Conservation (phyloP, 2,329 filamentous ascomycete genomes). For the Dryadomyces quercivorus region DNA sequence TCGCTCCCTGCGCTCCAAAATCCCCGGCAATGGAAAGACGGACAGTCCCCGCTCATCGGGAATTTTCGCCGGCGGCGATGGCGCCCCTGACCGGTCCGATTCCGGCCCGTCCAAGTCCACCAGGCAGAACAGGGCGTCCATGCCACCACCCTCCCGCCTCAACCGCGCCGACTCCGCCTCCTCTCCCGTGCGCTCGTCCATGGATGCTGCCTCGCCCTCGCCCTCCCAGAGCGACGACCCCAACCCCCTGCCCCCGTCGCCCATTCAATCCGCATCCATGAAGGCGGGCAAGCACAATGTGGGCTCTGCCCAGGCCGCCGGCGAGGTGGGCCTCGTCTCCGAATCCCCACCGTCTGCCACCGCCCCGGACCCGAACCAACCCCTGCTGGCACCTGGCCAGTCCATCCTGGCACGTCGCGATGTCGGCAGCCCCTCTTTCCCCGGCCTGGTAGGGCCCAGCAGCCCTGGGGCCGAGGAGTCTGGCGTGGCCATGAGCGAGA, state of each 20-base stretch:
- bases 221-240: conserved; percentile 34
- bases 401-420: conserved; percentile 82
- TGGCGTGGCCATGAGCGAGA: conserved; percentile 71
- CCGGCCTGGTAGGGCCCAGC: conserved; percentile 12
- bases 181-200: conserved; percentile 28
- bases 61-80: conserved; percentile 50
- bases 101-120: conserved; percentile 62
- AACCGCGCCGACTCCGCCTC: conserved; percentile 31
- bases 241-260: conserved; percentile 62
- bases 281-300: conserved; percentile 67
- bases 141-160: conserved; percentile 23
- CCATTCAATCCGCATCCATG: conserved; percentile 65
- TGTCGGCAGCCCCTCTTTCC: conserved; percentile 48
- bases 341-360: conserved; percentile 69
- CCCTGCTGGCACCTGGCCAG: conserved; percentile 62
- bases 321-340: conserved; percentile 90
- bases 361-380: conserved; percentile 34
- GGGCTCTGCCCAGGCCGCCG: conserved; percentile 66
- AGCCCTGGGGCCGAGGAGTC: conserved; percentile 12
- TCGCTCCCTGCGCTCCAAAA: conserved; percentile 77
- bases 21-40: conserved; percentile 57
- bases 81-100: conserved; percentile 52
- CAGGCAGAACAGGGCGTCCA: conserved; percentile 42
- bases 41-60: conserved; percentile 75
- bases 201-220: conserved; percentile 26